Base-by-base conservation (phyloP, 2,329 filamentous ascomycete species). In the Penicillium sp. region DNA sequence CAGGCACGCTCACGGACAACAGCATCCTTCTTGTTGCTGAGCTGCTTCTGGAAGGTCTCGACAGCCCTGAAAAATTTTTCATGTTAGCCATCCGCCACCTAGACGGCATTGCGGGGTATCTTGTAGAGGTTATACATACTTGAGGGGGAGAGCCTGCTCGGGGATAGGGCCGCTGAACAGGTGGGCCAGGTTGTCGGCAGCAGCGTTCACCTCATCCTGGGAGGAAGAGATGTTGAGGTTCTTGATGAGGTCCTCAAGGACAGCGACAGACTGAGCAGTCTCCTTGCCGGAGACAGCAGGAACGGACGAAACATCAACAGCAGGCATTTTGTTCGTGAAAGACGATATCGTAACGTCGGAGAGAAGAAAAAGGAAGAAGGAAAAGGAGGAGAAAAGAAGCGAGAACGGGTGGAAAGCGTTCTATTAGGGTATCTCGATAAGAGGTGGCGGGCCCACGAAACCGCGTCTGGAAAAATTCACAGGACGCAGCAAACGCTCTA, bases 101-200 rank as follows among this genome's bases (percentile, higher is more conserved):
- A n/a, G n/a, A n/a, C n/a, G n/a, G n/a, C n/a, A n/a, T n/a, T n/a
- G n/a, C n/a, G n/a, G n/a, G n/a, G n/a, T n/a, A n/a, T n/a, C n/a
- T n/a, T n/a, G n/a, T n/a, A n/a, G n/a, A n/a, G n/a, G n/a, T n/a
- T n/a, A n/a, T n/a, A n/a, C n/a, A n/a, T n/a, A n/a, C 78, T 88
- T 90, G 68, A 82, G 83, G 58, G 93, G 90, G 55, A 91, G 87
- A 69, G 85, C 84, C 71, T 89, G 83, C 77, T 95, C 89, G 74
- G 95, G 87, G 69, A 96, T 96, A 69, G 86, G 85, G 66, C 93
- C 91, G 78, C 96, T 95, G 77, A 98, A 88, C 77, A 97, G 94
- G 61, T 84, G 82, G 69, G 93, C 93, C 63, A 98, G 78, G 80
- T 95, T 94, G 73, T 81, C 78, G 54, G 87, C 83, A 56, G 84